These are phyloP conservation scores for Paecilomyces formosus DNA, from an alignment of 2,329 filamentous ascomycete genomes.

Conservation along the genomic window DNA sequence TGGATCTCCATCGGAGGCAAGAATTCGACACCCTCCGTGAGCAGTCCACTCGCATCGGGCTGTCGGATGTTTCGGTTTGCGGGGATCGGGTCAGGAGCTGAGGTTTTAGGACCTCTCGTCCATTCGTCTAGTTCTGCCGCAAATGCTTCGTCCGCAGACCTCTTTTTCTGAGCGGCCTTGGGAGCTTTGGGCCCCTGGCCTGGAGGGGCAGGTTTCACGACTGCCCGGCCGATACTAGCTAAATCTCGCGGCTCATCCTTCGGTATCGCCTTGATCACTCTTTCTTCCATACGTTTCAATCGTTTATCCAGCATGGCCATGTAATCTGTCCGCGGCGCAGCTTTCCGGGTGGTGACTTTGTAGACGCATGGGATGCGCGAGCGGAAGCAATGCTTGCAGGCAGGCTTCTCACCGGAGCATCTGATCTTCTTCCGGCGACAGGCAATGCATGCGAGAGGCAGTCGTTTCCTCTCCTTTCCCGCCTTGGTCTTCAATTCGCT, in stretches of 20 bases:
- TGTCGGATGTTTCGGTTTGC: slow-evolving; percentile 54
- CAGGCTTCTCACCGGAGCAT: slow-evolving; percentile 94
- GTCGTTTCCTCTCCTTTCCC: slow-evolving; percentile 87
- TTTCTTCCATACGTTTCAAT: slow-evolving; percentile 93
- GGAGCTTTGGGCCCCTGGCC: slow-evolving; percentile 49
- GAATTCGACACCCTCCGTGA: slow-evolving; percentile 74
- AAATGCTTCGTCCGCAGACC: slow-evolving; percentile 81
- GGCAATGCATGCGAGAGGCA: slow-evolving; percentile 90
- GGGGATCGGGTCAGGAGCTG: slow-evolving; percentile 43
- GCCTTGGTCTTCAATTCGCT: slow-evolving; percentile 84
- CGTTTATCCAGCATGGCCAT: slow-evolving; percentile 99
- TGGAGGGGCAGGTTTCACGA: slow-evolving; percentile 71
- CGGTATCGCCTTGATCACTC: slow-evolving; percentile 90
- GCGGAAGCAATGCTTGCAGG: slow-evolving; percentile 90
- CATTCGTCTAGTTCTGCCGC: slow-evolving; percentile 72
- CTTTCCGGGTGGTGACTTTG: slow-evolving; percentile 91
- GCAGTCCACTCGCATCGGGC: slow-evolving; percentile 65
- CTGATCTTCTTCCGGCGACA: slow-evolving; percentile 96
- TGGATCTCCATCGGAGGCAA: slow-evolving; percentile 82
- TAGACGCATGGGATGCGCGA: slow-evolving; percentile 95
- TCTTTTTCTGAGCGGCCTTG: slow-evolving; percentile 59
- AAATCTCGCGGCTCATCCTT: slow-evolving; percentile 70
- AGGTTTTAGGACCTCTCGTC: slow-evolving; percentile 54
- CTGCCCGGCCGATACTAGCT: slow-evolving; percentile 64
- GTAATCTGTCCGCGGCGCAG: slow-evolving; percentile 90